These are phyloP conservation scores for Penicillium paradoxum DNA, from an alignment of 495 filamentous ascomycete species.

Conservation along the genomic window DNA sequence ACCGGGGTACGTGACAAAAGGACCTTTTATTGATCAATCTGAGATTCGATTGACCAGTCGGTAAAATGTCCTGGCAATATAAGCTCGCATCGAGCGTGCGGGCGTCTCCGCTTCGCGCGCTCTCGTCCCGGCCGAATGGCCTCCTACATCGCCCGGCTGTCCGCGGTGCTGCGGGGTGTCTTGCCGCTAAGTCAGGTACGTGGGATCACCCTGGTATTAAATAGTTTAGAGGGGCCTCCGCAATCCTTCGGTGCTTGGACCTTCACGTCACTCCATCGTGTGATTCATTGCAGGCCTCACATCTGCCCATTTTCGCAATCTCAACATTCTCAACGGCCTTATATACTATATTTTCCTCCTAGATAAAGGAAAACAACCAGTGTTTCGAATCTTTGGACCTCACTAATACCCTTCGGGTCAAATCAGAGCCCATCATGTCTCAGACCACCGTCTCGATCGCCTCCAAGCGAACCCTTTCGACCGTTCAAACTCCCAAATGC, in stretches of 20 bases:
- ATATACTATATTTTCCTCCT: background rate
- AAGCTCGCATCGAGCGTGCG: conserved; percentile 32
- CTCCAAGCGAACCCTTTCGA: conserved; percentile 52
- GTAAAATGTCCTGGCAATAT: conserved; percentile 36
- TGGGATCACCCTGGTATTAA: conserved; percentile 22
- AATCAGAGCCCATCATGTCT: conserved; percentile 28
- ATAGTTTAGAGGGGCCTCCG: conserved; percentile 9
- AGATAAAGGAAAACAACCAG: background rate
- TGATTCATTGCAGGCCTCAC: background rate
- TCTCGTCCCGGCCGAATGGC: conserved; percentile 34
- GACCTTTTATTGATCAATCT: conserved; percentile 4
- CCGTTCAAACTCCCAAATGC: conserved; percentile 46
- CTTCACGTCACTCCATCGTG: background rate
- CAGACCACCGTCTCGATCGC: conserved; percentile 28
- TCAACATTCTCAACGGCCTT: background rate
- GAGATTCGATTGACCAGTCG: background rate
- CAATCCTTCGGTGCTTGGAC: background rate
- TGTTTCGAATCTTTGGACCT: background rate
- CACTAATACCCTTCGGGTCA: conserved; percentile 20
- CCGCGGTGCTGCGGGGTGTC: conserved; percentile 24
- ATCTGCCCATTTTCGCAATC: background rate
- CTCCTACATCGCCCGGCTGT: conserved; percentile 27
- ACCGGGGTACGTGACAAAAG: background rate
- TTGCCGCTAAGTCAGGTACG: conserved; percentile 30
- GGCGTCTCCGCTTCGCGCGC: conserved; percentile 32